Conservation (phyloP, 139 green algal species). For the Astrephomene gubernaculifera region DNA sequence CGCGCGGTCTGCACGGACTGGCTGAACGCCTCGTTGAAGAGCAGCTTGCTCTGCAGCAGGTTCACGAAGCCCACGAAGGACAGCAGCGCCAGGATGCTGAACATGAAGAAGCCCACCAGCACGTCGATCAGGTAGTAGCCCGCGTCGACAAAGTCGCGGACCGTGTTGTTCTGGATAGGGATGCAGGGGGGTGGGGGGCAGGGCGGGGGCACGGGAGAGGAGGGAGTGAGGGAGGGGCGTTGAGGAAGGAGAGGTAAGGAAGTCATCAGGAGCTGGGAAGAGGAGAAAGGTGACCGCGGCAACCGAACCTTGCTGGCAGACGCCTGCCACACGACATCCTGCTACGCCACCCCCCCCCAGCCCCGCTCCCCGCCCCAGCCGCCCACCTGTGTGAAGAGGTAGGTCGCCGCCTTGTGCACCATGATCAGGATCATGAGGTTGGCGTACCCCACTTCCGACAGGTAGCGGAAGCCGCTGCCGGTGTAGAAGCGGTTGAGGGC, state of each 20-base stretch:
- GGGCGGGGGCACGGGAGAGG: no score
- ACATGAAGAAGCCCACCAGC: constrained; percentile 26
- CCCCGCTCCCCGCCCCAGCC: no score
- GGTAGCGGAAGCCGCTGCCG: constrained; percentile 2
- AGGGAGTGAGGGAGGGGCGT: no score
- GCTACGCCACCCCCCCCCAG: no score
- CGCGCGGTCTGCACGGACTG: constrained; percentile 32
- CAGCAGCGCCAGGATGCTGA: constrained; percentile 21
- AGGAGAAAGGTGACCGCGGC: no score
- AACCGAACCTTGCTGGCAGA: no score
- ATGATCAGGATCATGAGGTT: constrained; percentile 38
- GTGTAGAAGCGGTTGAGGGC: constrained; percentile 38
- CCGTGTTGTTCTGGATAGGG: constrained; percentile 30
- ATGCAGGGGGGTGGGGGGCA: background rate
- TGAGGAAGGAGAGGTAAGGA: no score
- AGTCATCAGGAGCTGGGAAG: no score
- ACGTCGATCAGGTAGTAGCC: constrained; percentile 37
- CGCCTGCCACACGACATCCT: no score
- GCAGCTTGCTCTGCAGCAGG: constrained; percentile 41
- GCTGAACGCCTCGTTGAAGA: constrained; percentile 48
- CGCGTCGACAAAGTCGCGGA: constrained; percentile 32
- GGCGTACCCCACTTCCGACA: constrained; percentile 10
- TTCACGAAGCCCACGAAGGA: constrained; percentile 32
- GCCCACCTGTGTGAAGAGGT: constrained; percentile 32
- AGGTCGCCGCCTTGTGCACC: constrained; percentile 24